Conservation (phyloP, 768 basidiomycete genomes). For the Boletus pseudopeckii region DNA sequence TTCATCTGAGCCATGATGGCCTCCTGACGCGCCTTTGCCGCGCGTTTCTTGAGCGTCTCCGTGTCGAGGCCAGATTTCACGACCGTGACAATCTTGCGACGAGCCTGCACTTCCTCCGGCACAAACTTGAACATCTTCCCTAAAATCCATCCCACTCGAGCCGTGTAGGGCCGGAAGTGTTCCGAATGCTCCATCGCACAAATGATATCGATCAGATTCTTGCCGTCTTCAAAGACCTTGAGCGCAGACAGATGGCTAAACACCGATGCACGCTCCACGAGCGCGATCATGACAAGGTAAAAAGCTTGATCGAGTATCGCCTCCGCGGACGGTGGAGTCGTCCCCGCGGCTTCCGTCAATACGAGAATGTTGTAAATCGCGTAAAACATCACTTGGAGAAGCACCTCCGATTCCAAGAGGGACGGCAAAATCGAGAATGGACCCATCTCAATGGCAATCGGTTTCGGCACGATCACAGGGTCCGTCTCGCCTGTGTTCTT, state of each 20-base stretch:
- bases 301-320: constrained; percentile 87
- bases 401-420: constrained; percentile 64
- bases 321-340: constrained; percentile 75
- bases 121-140: constrained; percentile 52
- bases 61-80: constrained; percentile 41
- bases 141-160: constrained; percentile 76
- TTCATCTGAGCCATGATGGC: constrained; percentile 97
- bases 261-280: constrained; percentile 62
- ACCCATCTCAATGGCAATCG: constrained; percentile 58
- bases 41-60: constrained; percentile 73
- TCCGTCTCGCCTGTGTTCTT: constrained; percentile 60
- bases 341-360: constrained; percentile 55
- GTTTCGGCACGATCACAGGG: constrained; percentile 72
- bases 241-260: constrained; percentile 60
- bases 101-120: constrained; percentile 52
- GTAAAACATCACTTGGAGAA: constrained; percentile 83
- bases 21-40: constrained; percentile 87
- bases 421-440: constrained; percentile 67
- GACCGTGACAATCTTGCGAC: constrained; percentile 43
- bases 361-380: constrained; percentile 71
- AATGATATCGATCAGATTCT: constrained; percentile 67
- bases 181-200: constrained; percentile 77
- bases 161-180: constrained; percentile 66
- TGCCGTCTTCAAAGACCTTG: constrained; percentile 54
- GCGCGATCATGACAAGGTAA: constrained; percentile 80